A percentile compares a stretch with the other conserved stretches of the same genome.
phyloP scores from a whole-genome alignment of 495 filamentous ascomycete genomes.

The Friedmanniomyces simplex region DNA sequence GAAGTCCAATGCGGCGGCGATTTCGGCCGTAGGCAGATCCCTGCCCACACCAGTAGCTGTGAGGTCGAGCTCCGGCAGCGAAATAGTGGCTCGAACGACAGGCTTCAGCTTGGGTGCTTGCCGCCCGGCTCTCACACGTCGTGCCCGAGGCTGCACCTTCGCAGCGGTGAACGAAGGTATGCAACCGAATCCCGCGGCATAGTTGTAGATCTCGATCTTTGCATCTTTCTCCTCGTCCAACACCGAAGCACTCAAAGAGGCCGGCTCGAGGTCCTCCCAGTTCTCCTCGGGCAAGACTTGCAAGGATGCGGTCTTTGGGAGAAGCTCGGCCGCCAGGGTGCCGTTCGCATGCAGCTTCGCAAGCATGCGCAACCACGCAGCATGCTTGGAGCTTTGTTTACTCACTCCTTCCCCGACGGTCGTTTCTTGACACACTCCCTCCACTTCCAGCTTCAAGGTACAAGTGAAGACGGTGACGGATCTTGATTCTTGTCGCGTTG shows the following conservation, averaged over 20 bases:
- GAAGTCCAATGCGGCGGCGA: constrained; percentile 33
- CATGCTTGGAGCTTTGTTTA: constrained; percentile 10
- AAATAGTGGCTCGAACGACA: constrained; percentile 30
- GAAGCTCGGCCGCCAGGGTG: constrained; percentile 1
- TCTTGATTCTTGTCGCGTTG: background rate
- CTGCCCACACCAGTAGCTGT: constrained; percentile 25
- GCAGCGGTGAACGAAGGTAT: constrained; percentile 30
- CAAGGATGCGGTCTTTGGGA: background rate
- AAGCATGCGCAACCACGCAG: constrained; percentile 13
- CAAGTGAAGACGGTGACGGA: background rate
- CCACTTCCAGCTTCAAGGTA: constrained; percentile 4
- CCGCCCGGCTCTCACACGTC: background rate
- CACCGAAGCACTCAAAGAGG: background rate
- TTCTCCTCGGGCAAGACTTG: background rate
- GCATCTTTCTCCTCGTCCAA: constrained; percentile 17
- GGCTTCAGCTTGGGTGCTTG: constrained; percentile 1
- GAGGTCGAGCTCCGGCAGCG: constrained; percentile 37
- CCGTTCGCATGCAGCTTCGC: constrained; percentile 14
- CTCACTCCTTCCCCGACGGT: background rate
- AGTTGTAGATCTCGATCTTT: constrained; percentile 38
- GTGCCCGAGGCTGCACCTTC: constrained; percentile 1
- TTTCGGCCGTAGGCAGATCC: constrained; percentile 29
- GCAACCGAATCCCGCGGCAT: constrained; percentile 37
- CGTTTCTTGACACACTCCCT: constrained; percentile 1
- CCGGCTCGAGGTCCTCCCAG: background rate